Evolutionary conservation across 371 early-diverging fungal genomes (phyloP).

Genomic region (Amoeboaphelidium protococcarum): DNA sequence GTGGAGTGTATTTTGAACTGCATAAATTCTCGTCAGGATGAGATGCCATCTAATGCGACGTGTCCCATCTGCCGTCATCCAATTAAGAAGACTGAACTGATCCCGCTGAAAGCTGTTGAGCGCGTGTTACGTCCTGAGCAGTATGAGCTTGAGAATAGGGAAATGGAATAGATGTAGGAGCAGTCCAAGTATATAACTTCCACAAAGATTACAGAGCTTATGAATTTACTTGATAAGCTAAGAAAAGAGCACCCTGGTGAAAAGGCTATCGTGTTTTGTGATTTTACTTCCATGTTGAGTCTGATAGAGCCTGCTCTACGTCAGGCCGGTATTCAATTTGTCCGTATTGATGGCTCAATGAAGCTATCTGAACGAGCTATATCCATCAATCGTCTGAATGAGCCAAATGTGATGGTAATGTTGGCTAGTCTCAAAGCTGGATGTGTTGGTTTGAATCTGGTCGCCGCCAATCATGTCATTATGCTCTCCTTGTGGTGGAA

Average conservation of each 20-base stretch:
- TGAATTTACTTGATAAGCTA: constrained; percentile 58
- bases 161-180: too few species aligned
- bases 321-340: constrained; percentile 68
- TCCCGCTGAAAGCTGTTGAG: constrained; percentile 1
- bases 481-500: constrained; percentile 72
- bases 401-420: constrained; percentile 59
- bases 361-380: constrained; percentile 48
- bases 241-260: constrained; percentile 44
- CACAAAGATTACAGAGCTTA: constrained; percentile 72
- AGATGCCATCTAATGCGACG: too few species aligned
- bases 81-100: too few species aligned
- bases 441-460: constrained; percentile 82
- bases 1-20: neutral
- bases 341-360: constrained; percentile 86
- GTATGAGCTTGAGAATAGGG: too few species aligned
- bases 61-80: too few species aligned
- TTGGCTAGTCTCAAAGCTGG: constrained; percentile 74
- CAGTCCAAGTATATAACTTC: constrained; percentile 5
- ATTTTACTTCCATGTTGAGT: constrained; percentile 81
- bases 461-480: constrained; percentile 76
- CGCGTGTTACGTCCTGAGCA: too few species aligned
- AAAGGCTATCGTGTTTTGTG: constrained; percentile 66
- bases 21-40: too few species aligned
- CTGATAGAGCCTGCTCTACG: constrained; percentile 79
- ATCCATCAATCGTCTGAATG: constrained; percentile 49